These are phyloP conservation scores for Penicillium carneum DNA, from an alignment of 2,329 filamentous ascomycete species.

Conservation along the genomic window DNA sequence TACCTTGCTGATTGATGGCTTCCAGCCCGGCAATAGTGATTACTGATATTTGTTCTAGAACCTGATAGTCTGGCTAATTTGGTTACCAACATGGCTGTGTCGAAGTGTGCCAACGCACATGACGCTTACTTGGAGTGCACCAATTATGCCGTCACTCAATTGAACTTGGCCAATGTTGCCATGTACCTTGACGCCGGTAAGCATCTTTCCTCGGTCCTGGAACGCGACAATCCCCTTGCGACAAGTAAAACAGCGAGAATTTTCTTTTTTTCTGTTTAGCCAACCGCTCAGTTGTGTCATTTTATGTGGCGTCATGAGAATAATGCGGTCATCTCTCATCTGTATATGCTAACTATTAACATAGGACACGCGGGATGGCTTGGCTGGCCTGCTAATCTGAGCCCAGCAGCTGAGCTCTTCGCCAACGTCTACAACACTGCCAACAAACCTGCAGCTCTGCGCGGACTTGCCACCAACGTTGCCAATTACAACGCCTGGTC, in stretches of 20 bases:
- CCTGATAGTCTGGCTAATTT: conserved; percentile 70
- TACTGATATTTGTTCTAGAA: conserved; percentile 56
- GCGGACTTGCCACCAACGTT: conserved; percentile 65
- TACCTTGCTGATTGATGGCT: background rate
- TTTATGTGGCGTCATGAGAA: background rate
- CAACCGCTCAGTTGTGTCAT: background rate
- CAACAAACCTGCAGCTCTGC: conserved; percentile 56
- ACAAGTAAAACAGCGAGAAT: background rate
- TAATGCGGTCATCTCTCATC: background rate
- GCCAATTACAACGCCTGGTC: conserved; percentile 66
- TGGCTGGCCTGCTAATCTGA: conserved; percentile 67
- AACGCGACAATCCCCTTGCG: too few relatives aligned
- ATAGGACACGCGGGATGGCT: conserved; percentile 68
- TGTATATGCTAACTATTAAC: background rate
- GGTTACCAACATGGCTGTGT: conserved; percentile 65
- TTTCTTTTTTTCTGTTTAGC: background rate
- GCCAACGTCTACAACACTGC: conserved; percentile 58
- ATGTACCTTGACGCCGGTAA: conserved; percentile 69
- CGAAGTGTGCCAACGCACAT: conserved; percentile 63
- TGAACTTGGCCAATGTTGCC: conserved; percentile 68
- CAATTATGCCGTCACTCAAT: conserved; percentile 62
- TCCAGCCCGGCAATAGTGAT: conserved; percentile 1
- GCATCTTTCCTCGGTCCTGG: background rate
- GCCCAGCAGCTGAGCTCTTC: conserved; percentile 59
- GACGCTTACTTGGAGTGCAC: conserved; percentile 63